Evolutionary conservation across 2,329 filamentous ascomycete genomes (phyloP).

Genomic region (Neophaeococcomyces mojaviensis): DNA sequence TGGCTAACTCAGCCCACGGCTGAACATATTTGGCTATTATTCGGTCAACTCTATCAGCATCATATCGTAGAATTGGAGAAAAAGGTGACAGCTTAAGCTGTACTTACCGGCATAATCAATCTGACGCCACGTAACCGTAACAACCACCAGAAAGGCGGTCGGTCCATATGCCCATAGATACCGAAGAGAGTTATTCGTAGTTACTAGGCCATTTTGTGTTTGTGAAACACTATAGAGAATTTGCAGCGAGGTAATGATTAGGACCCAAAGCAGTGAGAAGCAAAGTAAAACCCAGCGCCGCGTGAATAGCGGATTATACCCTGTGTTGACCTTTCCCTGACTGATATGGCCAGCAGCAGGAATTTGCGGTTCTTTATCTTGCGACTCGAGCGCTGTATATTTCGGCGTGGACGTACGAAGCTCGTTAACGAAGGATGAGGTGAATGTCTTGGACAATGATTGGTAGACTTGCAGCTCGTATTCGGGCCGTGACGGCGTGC

Average conservation of each 20-base stretch:
- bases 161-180: slow-evolving; percentile 20
- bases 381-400: neutral
- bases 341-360: neutral
- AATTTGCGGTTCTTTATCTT: neutral
- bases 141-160: no score
- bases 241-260: slow-evolving; percentile 13
- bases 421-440: neutral
- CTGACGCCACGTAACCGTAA: slow-evolving; percentile 18
- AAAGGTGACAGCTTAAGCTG: neutral
- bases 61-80: neutral
- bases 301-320: slow-evolving; percentile 12
- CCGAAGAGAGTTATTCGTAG: slow-evolving; percentile 1
- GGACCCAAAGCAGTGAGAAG: slow-evolving; percentile 14
- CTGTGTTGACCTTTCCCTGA: neutral
- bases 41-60: neutral
- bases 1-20: slow-evolving; percentile 18
- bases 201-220: slow-evolving; percentile 12
- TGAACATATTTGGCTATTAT: slow-evolving; percentile 16
- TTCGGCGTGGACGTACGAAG: neutral
- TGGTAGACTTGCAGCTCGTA: neutral
- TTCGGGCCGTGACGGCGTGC: neutral
- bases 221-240: slow-evolving; percentile 14
- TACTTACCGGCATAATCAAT: slow-evolving; percentile 14
- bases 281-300: slow-evolving; percentile 12
- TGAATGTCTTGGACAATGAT: neutral